Percentiles rank a stretch among this genome's conserved stretches.
These are phyloP conservation scores for Solanum chiquidenum DNA, from an alignment of 257 asterid genomes.

Conservation along the genomic window DNA sequence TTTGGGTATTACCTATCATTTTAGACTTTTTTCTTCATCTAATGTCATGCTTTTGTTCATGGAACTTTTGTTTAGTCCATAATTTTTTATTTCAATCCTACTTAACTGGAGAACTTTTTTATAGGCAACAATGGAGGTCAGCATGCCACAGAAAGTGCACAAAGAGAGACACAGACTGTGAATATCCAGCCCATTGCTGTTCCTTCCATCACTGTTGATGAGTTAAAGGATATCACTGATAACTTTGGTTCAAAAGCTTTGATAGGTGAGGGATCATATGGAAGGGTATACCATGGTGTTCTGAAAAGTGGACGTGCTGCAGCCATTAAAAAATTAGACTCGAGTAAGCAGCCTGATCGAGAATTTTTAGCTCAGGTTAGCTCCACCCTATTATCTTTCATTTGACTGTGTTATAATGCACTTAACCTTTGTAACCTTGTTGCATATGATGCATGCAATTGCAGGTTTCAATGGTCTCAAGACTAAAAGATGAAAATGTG, in stretches of 20 bases:
- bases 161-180: constrained; percentile 39
- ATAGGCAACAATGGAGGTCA: constrained; percentile 50
- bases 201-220: constrained; percentile 64
- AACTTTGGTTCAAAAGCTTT: constrained; percentile 54
- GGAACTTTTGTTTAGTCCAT: neutral
- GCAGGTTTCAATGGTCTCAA: constrained; percentile 89
- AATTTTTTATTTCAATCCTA: neutral
- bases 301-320: constrained; percentile 52
- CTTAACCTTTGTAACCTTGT: neutral
- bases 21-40: neutral
- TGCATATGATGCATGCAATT: neutral
- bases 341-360: constrained; percentile 79
- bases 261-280: constrained; percentile 90
- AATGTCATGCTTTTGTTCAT: neutral
- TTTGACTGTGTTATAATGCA: neutral
- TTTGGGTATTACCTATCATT: neutral
- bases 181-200: constrained; percentile 65
- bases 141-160: constrained; percentile 42
- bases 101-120: neutral
- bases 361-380: constrained; percentile 78
- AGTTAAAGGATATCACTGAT: constrained; percentile 59
- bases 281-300: constrained; percentile 71
- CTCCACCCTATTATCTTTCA: neutral
- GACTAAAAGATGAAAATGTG: constrained; percentile 66
- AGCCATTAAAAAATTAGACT: constrained; percentile 76